Evolutionary conservation across 2,329 filamentous ascomycete species (phyloP), one percentile per base, ranked within the genome.

Genomic region (Microdochium trichocladiopsis): DNA sequence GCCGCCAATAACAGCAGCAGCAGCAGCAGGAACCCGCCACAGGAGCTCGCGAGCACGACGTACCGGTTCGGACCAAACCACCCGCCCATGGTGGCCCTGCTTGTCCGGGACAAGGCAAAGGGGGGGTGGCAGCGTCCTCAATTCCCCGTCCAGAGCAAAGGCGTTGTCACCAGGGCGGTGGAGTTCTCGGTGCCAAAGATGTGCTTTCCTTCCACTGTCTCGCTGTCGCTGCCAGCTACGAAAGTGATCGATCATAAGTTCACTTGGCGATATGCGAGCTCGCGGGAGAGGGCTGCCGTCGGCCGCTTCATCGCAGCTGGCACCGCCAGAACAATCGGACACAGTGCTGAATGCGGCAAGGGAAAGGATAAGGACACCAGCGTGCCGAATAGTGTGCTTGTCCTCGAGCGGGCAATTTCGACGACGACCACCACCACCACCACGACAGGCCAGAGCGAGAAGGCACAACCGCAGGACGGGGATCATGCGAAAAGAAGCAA

Each of bases 41-140:
- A 60, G 12, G 64, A 72, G 4, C 59, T 82, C n/a, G 75, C 72
- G 56, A 69, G 63, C 1, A 84, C 81, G 0, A 74, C 71, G 3
- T 84, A 84, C 64, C 76, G 74, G 56, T 83, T 77, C 58, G 81
- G 82, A 0, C 80, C 80, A 1, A 71, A 71, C 41, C 71, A 72
- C 2, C 72, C 77, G 6, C 81, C 82, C 2, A 63, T 72, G 45
- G 65, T 86, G 45, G 25, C n/a, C 51, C 6, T 61, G 36, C 22
- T 52, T 21, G 33, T 48, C 25, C 62, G 48, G 45, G 18, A 58
- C 16, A 61, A 67, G 4, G 63, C 64, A 11, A 58, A 65, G 9
- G 59, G 61, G 37, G 9, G 41, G 3, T 25, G 5, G 16, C 21
- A 52, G 11, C 9, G 18, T 4, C 5, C 22, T 5, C 11, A 16